These are phyloP conservation scores for Xerocomus amazonicus DNA, from an alignment of 1,284 basidiomycete genomes.

Conservation along the genomic window DNA sequence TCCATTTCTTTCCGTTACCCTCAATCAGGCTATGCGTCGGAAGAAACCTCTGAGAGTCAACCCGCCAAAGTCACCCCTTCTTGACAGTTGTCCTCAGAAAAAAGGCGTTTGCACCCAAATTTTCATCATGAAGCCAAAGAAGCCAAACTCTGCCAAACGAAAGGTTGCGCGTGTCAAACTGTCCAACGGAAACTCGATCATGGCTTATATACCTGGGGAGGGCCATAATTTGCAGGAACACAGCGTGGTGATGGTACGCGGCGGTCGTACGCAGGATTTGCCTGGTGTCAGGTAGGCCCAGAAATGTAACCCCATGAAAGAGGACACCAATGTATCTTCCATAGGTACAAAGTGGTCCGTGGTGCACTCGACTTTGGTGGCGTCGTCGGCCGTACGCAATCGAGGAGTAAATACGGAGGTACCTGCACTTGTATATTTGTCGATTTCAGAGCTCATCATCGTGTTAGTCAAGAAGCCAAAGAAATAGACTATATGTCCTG, in stretches of 20 bases:
- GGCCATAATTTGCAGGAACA: slow-evolving; percentile 99
- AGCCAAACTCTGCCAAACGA: slow-evolving; percentile 98
- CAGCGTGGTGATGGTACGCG: slow-evolving; percentile 89
- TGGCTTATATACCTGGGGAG: slow-evolving; percentile 96
- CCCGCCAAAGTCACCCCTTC: slow-evolving; percentile 71
- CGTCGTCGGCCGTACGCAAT: slow-evolving; percentile 79
- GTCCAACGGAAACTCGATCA: slow-evolving; percentile 83
- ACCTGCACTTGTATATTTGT: slow-evolving; percentile 31
- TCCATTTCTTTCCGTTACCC: slow-evolving; percentile 56
- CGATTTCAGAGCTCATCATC: slow-evolving; percentile 7
- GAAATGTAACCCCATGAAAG: not conserved
- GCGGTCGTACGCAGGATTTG: slow-evolving; percentile 95
- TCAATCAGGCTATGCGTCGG: slow-evolving; percentile 79
- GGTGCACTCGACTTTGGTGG: slow-evolving; percentile 91
- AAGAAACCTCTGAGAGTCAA: slow-evolving; percentile 47
- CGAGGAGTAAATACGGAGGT: slow-evolving; percentile 95
- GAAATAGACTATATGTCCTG: slow-evolving; percentile 39
- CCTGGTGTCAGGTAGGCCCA: slow-evolving; percentile 85
- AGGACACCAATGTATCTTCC: slow-evolving; percentile 6
- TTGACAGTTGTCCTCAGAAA: slow-evolving; percentile 76
- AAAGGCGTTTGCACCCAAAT: slow-evolving; percentile 89
- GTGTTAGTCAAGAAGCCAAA: slow-evolving; percentile 83
- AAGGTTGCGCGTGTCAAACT: slow-evolving; percentile 96
- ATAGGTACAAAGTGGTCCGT: slow-evolving; percentile 92
- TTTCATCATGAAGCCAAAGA: slow-evolving; percentile 88